Evolutionary conservation across 192 early-diverging fungal species (phyloP), one percentile per base, ranked within the genome.

Genomic region (Dissophora globulifera): DNA sequence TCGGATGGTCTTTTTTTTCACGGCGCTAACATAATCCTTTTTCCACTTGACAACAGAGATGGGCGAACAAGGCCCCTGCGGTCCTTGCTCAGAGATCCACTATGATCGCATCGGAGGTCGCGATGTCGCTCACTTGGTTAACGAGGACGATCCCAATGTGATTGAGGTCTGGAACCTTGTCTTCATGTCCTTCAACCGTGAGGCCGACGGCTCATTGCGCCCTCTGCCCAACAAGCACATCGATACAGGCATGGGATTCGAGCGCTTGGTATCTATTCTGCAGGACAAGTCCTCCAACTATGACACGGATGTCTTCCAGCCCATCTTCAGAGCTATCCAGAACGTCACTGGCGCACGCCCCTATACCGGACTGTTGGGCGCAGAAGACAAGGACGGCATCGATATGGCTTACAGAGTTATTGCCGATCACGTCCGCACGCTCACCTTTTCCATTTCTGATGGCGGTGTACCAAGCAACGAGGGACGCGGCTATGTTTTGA

Each of bases 101-200:
- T 99, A 89, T 67, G 97, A 99, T 83, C 92, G 96, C 40, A 99
- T 96, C 76, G 97, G 97, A 41, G 90, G 90, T 23, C 94, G 97
- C 57, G 87, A 97, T 78, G 96, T 93, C 19, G 70, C 93, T 17
- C 78, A 87, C 53, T 84, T 97, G 43, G 97, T 99, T 53, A 99
- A 99, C 81, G 79, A 92, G 88, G 97, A 99, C 79, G 96, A 99
- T 84, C 97, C 97, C 33, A 92, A 95, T 66, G 95, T 99, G 13
- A 82, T 99, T 38, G 97, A 99, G 83, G 96, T 99, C 79, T 99
- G 97, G 97, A 99, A 99, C 82, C 79, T 99, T 17, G 97, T 99
- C 66, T 99, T 99, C 58, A 99, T 99, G 87, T 91, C 98, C 80
- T 99, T 93, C 87, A 97, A 99, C 87, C 95, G 97, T 66, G 96